Conservation (phyloP, 2,329 filamentous ascomycete species). For the Teratosphaeria viscida region DNA sequence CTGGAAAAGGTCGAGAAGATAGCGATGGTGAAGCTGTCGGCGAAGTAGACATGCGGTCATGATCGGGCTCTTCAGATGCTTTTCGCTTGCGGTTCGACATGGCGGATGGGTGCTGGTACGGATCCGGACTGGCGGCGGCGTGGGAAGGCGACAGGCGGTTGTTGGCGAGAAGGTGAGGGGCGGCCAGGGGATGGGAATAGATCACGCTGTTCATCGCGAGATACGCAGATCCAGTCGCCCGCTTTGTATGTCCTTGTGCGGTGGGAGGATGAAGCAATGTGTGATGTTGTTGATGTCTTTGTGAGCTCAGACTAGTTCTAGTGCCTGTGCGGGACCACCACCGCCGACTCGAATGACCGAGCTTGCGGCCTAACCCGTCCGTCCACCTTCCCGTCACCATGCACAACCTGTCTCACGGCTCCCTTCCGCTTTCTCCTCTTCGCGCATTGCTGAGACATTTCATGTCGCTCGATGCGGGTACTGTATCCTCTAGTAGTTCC, state of each 20-base stretch:
- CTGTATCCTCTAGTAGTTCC: neutral
- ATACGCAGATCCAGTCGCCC: neutral
- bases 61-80: conserved; percentile 59
- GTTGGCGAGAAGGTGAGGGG: conserved; percentile 50
- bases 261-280: neutral
- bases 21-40: conserved; percentile 72
- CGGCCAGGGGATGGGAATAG: conserved; percentile 45
- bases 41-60: conserved; percentile 81
- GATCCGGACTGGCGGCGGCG: conserved; percentile 27
- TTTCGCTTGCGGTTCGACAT: conserved; percentile 67
- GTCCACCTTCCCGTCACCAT: neutral
- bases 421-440: neutral
- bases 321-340: neutral
- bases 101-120: conserved; percentile 8
- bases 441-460: neutral
- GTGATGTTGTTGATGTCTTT: neutral
- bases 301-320: neutral
- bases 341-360: neutral
- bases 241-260: neutral
- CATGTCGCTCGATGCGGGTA: neutral
- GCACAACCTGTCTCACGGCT: neutral
- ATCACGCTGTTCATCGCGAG: conserved; percentile 50
- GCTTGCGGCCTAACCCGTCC: neutral
- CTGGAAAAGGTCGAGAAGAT: conserved; percentile 52
- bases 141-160: conserved; percentile 50